Evolutionary conservation across 2,329 filamentous ascomycete genomes (phyloP).

Genomic region (Cladosporium cucumerinum): DNA sequence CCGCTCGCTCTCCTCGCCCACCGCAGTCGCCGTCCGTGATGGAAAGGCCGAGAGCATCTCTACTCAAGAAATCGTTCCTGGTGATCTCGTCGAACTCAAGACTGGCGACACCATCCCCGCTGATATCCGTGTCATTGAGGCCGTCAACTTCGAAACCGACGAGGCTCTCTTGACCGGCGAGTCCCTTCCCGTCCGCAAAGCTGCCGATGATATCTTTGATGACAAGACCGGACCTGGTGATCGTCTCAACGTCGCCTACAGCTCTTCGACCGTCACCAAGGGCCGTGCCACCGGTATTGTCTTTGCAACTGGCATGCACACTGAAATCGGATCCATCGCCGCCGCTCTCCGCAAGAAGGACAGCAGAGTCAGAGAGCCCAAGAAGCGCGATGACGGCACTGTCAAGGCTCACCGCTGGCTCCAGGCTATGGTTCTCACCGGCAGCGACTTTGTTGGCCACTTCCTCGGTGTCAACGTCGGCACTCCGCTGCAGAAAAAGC

Average conservation of each 20-base stretch:
- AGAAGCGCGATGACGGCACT: constrained; percentile 37
- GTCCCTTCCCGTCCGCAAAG: constrained; percentile 66
- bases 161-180: constrained; percentile 73
- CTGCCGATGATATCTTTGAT: constrained; percentile 54
- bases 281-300: constrained; percentile 68
- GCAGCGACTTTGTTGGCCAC: constrained; percentile 56
- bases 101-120: constrained; percentile 51
- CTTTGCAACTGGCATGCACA: constrained; percentile 67
- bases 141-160: constrained; percentile 65
- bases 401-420: constrained; percentile 38
- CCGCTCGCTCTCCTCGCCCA: constrained; percentile 46
- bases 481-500: constrained; percentile 78
- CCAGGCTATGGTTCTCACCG: constrained; percentile 52
- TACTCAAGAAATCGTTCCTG: constrained; percentile 45
- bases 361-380: constrained; percentile 41
- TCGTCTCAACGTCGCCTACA: constrained; percentile 67
- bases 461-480: constrained; percentile 70
- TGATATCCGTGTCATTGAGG: constrained; percentile 43
- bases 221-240: constrained; percentile 61
- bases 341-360: constrained; percentile 61
- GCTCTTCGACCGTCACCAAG: constrained; percentile 68
- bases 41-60: constrained; percentile 42
- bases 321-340: constrained; percentile 75
- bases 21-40: constrained; percentile 46
- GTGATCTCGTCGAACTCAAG: constrained; percentile 47